Evolutionary conservation across 768 basidiomycete genomes (phyloP).

Genomic region (Suillus weaverae): DNA sequence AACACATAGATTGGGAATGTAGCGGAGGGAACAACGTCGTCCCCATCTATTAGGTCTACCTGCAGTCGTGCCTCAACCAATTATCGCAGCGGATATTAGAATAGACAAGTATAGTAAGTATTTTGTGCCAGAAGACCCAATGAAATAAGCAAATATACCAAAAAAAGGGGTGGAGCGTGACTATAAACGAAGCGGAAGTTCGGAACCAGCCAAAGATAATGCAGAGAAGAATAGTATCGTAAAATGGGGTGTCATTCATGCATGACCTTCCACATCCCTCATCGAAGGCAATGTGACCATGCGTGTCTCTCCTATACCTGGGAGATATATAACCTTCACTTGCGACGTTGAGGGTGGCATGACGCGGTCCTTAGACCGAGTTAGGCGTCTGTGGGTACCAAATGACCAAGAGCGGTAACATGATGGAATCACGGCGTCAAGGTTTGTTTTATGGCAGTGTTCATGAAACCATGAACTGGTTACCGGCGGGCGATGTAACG

Average conservation of each 20-base stretch:
- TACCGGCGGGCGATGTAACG: slow-evolving; percentile 49
- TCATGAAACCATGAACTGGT: slow-evolving; percentile 1
- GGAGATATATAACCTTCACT: neutral
- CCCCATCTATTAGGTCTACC: neutral
- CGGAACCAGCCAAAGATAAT: slow-evolving; percentile 9
- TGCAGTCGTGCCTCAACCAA: neutral
- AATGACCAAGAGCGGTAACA: neutral
- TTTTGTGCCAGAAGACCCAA: neutral
- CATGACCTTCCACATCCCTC: slow-evolving; percentile 2
- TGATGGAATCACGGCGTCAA: slow-evolving; percentile 2
- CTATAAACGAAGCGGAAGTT: neutral
- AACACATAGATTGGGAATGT: neutral
- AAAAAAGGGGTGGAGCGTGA: neutral
- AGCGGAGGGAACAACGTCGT: neutral
- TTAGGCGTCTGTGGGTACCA: slow-evolving; percentile 2
- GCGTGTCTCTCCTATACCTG: neutral
- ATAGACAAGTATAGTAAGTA: neutral
- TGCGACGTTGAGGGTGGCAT: slow-evolving; percentile 3
- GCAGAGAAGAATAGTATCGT: slow-evolving; percentile 6
- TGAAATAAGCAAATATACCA: slow-evolving; percentile 1
- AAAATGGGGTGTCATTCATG: slow-evolving; percentile 3
- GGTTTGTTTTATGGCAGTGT: neutral
- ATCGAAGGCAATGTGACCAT: neutral
- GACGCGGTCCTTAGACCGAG: neutral
- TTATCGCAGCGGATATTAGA: neutral